Evolutionary conservation across 2,329 filamentous ascomycete genomes (phyloP).

Genomic region (Neofusicoccum sp.): DNA sequence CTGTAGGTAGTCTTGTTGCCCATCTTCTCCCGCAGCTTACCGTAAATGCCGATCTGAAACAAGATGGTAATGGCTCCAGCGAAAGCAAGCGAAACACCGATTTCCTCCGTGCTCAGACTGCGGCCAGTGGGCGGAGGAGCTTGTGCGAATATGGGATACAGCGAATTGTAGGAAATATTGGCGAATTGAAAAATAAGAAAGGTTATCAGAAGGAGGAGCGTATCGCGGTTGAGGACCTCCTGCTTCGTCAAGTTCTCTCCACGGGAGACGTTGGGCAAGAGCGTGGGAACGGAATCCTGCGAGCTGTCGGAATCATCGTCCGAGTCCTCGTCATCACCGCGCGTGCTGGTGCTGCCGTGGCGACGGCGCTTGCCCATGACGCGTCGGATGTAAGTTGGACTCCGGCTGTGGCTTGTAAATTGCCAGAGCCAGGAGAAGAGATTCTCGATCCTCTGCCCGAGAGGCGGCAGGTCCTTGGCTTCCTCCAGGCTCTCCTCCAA

Average conservation of each 20-base stretch:
- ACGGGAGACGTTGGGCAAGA: slow-evolving; percentile 43
- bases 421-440: slow-evolving; percentile 70
- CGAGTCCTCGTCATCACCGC: slow-evolving; percentile 44
- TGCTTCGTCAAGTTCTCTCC: slow-evolving; percentile 49
- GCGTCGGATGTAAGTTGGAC: slow-evolving; percentile 58
- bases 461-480: slow-evolving; percentile 58
- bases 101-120: slow-evolving; percentile 70
- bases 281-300: slow-evolving; percentile 31
- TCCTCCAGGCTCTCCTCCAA: slow-evolving; percentile 83
- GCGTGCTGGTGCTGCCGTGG: slow-evolving; percentile 36
- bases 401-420: slow-evolving; percentile 58
- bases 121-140: slow-evolving; percentile 74
- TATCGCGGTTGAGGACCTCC: slow-evolving; percentile 74
- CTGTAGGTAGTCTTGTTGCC: slow-evolving; percentile 87
- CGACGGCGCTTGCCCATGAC: slow-evolving; percentile 25
- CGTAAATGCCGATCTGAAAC: slow-evolving; percentile 86
- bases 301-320: slow-evolving; percentile 38
- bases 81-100: slow-evolving; percentile 81
- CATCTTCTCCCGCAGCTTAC: slow-evolving; percentile 70
- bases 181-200: slow-evolving; percentile 92
- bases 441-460: slow-evolving; percentile 57
- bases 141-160: slow-evolving; percentile 91
- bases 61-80: slow-evolving; percentile 82
- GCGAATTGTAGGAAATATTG: slow-evolving; percentile 91
- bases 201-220: slow-evolving; percentile 74